phyloP scores from a whole-genome alignment of 306 rosid genomes.

The Cicer judaicum region DNA sequence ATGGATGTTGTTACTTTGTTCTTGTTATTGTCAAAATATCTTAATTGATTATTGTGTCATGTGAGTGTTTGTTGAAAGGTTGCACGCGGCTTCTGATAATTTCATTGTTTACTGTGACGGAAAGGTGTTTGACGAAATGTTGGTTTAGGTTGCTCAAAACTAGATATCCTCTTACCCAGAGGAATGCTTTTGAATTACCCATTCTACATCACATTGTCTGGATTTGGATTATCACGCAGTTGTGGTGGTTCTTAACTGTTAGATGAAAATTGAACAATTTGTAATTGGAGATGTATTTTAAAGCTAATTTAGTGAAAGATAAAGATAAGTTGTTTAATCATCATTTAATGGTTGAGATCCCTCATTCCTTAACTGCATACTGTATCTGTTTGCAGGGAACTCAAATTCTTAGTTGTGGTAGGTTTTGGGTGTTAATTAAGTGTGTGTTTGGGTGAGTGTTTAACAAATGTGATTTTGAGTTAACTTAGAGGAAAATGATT shows the following conservation, averaged over 20 bases:
- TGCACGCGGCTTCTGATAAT: not conserved
- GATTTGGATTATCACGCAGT: not conserved
- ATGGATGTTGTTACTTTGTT: constrained; percentile 10
- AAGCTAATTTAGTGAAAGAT: too few relatives aligned
- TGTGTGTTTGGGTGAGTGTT: not conserved
- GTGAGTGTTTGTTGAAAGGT: constrained; percentile 24
- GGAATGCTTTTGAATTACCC: not conserved
- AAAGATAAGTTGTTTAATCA: too few relatives aligned
- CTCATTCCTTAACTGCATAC: too few relatives aligned
- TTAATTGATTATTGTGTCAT: not conserved
- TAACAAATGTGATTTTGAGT: not conserved
- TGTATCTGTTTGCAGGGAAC: not conserved
- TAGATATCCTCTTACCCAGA: not conserved
- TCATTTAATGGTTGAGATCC: too few relatives aligned
- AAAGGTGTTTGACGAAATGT: constrained; percentile 44
- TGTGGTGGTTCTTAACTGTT: too few relatives aligned
- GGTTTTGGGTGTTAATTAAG: not conserved
- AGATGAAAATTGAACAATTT: too few relatives aligned
- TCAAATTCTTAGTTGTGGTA: not conserved
- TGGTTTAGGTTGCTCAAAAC: not conserved
- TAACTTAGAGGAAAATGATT: not conserved
- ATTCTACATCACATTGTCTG: not conserved
- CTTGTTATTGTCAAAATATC: not conserved
- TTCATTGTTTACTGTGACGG: constrained; percentile 13
- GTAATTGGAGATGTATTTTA: too few relatives aligned